Evolutionary conservation across 192 early-diverging fungal genomes (phyloP).

Genomic region (Podila clonocystis): DNA sequence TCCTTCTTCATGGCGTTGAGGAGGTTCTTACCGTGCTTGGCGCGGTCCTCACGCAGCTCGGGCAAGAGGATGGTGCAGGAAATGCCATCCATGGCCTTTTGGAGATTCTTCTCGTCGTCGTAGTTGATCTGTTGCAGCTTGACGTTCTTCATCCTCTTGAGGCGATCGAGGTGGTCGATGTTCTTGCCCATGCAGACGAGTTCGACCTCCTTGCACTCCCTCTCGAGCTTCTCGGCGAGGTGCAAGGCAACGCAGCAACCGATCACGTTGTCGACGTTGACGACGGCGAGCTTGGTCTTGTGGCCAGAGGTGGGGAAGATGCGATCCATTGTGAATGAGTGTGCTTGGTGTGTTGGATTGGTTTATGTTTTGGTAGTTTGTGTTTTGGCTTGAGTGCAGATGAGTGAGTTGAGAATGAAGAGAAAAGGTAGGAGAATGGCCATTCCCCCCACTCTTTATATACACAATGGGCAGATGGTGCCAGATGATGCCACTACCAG

Average conservation of each 20-base stretch:
- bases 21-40: constrained; percentile 16
- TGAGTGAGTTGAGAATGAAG: neutral
- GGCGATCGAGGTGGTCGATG: constrained; percentile 20
- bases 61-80: constrained; percentile 16
- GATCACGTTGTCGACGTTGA: constrained; percentile 23
- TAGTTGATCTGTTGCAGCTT: constrained; percentile 21
- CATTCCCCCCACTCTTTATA: no score
- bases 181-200: constrained; percentile 22
- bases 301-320: neutral
- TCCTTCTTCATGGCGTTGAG: constrained; percentile 23
- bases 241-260: constrained; percentile 18
- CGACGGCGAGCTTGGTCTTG: constrained; percentile 12
- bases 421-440: neutral
- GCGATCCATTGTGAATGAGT: neutral
- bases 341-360: neutral
- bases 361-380: neutral
- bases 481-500: no score
- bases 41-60: constrained; percentile 25
- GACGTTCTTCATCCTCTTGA: constrained; percentile 33
- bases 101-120: constrained; percentile 7
- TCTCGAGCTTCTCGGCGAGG: constrained; percentile 20
- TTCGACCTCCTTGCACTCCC: constrained; percentile 14
- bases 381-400: no score
- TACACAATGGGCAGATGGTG: no score
- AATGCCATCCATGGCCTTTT: constrained; percentile 11